A percentile compares a stretch with the other conserved stretches of the same genome.
phyloP scores from a whole-genome alignment of 1,284 basidiomycete genomes.

The Rhodotorula sp. region DNA sequence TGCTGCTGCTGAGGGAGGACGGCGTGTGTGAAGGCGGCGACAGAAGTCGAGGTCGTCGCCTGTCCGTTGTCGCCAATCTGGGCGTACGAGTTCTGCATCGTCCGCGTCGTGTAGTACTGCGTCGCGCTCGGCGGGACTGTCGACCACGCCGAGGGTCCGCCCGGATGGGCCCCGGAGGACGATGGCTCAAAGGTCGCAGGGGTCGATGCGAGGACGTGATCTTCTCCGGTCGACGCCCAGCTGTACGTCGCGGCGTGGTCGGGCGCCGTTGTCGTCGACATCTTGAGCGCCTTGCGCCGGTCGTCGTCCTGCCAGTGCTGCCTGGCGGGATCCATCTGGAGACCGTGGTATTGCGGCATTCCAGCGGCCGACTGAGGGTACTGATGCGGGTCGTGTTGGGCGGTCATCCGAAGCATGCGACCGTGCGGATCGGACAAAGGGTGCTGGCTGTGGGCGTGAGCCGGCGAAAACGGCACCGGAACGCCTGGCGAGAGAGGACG shows the following conservation, averaged over 20 bases:
- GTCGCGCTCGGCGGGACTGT: too few relatives aligned
- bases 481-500: not conserved
- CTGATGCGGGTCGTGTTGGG: not conserved
- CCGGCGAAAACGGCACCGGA: not conserved
- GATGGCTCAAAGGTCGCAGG: too few relatives aligned
- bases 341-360: not conserved
- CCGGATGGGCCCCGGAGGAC: too few relatives aligned
- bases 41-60: not conserved
- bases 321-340: not conserved
- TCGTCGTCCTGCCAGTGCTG: slow-evolving; percentile 3
- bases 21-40: not conserved
- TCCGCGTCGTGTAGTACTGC: too few relatives aligned
- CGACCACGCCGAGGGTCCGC: too few relatives aligned
- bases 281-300: slow-evolving; percentile 1
- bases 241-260: not conserved
- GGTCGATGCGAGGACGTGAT: too few relatives aligned
- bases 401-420: not conserved
- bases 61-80: not conserved
- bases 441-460: not conserved
- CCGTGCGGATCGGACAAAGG: not conserved
- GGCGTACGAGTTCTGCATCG: too few relatives aligned
- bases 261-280: not conserved
- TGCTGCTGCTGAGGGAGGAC: not conserved
- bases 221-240: too few relatives aligned
- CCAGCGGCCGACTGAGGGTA: not conserved